phyloP scores from a whole-genome alignment of 2,329 filamentous ascomycete genomes.

The Ophiostoma populinum region DNA sequence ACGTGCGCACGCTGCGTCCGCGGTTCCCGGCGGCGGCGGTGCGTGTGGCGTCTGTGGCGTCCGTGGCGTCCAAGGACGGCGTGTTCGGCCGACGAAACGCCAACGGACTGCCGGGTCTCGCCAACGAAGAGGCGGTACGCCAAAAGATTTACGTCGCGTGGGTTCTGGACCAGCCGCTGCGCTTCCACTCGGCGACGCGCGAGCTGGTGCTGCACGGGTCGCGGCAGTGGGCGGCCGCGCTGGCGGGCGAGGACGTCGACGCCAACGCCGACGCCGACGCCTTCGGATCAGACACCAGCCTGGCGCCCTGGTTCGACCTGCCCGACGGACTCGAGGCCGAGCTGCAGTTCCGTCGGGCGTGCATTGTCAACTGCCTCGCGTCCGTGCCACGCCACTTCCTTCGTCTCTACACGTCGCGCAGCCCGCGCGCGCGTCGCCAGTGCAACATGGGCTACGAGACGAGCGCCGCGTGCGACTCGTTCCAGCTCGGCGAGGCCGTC shows the following conservation, averaged over 20 bases:
- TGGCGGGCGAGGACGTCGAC: constrained; percentile 17
- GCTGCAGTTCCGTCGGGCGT: constrained; percentile 45
- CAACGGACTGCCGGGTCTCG: constrained; percentile 13
- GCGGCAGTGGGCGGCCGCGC: constrained; percentile 29
- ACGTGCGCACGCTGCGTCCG: constrained; percentile 33
- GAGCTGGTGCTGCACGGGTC: constrained; percentile 52
- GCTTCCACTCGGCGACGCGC: constrained; percentile 42
- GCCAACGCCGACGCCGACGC: constrained; percentile 16
- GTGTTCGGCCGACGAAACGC: constrained; percentile 13
- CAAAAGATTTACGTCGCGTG: constrained; percentile 53
- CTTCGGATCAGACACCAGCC: constrained; percentile 2
- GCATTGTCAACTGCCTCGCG: constrained; percentile 50
- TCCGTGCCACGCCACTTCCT: constrained; percentile 55
- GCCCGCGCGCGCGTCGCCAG: constrained; percentile 38
- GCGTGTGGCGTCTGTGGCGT: not conserved
- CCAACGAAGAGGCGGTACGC: constrained; percentile 43
- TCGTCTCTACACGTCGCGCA: constrained; percentile 47
- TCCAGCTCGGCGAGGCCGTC: constrained; percentile 62
- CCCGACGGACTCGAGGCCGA: constrained; percentile 51
- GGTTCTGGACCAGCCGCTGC: constrained; percentile 43
- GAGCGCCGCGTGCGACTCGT: constrained; percentile 55
- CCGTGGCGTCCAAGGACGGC: not conserved
- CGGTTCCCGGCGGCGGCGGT: constrained; percentile 24
- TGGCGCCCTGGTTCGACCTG: constrained; percentile 52
- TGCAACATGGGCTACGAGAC: constrained; percentile 62